These are phyloP conservation scores for Verticillium longisporum DNA, from an alignment of 2,329 filamentous ascomycete species.

Conservation along the genomic window DNA sequence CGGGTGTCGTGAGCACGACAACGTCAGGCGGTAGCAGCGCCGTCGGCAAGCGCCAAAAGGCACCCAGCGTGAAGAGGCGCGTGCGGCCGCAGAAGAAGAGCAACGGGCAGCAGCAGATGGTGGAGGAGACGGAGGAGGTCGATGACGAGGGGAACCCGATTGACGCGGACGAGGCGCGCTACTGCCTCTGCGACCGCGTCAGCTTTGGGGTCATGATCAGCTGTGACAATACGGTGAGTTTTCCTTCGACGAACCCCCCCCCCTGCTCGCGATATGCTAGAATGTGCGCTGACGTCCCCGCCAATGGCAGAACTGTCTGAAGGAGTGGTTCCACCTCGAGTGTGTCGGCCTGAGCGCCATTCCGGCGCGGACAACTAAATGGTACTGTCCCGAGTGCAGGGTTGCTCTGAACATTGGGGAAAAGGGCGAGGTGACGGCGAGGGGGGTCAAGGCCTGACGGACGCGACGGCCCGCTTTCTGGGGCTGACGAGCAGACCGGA, in stretches of 20 bases:
- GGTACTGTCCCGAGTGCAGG: conserved; percentile 77
- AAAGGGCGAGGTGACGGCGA: conserved; percentile 55
- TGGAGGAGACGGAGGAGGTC: conserved; percentile 49
- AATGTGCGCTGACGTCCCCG: conserved; percentile 7
- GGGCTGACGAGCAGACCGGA: too few species aligned
- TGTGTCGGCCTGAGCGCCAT: conserved; percentile 65
- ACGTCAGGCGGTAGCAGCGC: conserved; percentile 57
- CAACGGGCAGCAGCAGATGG: conserved; percentile 30
- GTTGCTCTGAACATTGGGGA: conserved; percentile 55
- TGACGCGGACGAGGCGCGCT: conserved; percentile 68
- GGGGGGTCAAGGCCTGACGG: conserved; percentile 41
- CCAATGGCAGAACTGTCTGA: conserved; percentile 54
- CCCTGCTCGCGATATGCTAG: conserved; percentile 5
- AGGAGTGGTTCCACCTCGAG: conserved; percentile 79
- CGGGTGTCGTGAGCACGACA: conserved; percentile 61
- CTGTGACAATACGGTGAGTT: conserved; percentile 70
- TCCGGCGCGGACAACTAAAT: conserved; percentile 68
- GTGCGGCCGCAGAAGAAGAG: conserved; percentile 41
- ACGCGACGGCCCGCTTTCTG: not conserved
- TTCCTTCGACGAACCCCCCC: not conserved
- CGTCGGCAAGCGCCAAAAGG: conserved; percentile 64
- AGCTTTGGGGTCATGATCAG: conserved; percentile 80
- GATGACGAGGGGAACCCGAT: conserved; percentile 64
- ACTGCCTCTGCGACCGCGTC: conserved; percentile 73
- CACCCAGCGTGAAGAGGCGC: conserved; percentile 54